These are phyloP conservation scores for Parmales sp. DNA, from an alignment of 108 stramenopile species.

Conservation along the genomic window DNA sequence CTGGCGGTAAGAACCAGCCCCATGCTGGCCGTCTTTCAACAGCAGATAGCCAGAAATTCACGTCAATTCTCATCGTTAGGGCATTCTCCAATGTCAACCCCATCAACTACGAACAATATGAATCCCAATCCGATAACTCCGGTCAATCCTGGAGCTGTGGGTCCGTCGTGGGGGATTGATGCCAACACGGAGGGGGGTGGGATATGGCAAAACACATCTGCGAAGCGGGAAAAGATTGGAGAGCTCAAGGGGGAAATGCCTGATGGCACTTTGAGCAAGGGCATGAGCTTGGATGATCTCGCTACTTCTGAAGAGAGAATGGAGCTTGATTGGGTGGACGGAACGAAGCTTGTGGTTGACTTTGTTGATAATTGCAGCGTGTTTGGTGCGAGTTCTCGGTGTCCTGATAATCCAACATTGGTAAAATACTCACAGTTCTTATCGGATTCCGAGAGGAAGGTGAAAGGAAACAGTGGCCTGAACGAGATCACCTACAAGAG, in stretches of 20 bases:
- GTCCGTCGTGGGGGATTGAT: constrained; percentile 34
- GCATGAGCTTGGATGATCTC: not conserved
- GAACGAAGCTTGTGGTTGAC: not conserved
- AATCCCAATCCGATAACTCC: no score
- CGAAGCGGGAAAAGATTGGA: constrained; percentile 68
- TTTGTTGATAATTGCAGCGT: not conserved
- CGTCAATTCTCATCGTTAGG: no score
- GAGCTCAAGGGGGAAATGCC: constrained; percentile 49
- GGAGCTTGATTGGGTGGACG: not conserved
- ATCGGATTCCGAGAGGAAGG: no score
- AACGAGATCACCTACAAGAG: no score
- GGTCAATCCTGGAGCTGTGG: no score
- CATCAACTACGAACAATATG: no score
- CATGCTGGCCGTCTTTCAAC: no score
- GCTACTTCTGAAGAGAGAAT: not conserved
- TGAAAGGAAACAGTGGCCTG: no score
- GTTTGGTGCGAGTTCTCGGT: not conserved
- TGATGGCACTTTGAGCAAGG: constrained; percentile 8
- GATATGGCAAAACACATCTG: constrained; percentile 71
- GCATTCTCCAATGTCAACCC: no score
- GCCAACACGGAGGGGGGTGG: constrained; percentile 62
- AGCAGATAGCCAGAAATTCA: no score
- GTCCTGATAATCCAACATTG: not conserved
- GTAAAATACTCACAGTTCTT: no score
- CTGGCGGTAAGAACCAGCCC: no score